A percentile compares a stretch with the other conserved stretches of the same genome.
These are phyloP conservation scores for Boletus vermiculosoides DNA, from an alignment of 768 basidiomycete species.

Conservation along the genomic window DNA sequence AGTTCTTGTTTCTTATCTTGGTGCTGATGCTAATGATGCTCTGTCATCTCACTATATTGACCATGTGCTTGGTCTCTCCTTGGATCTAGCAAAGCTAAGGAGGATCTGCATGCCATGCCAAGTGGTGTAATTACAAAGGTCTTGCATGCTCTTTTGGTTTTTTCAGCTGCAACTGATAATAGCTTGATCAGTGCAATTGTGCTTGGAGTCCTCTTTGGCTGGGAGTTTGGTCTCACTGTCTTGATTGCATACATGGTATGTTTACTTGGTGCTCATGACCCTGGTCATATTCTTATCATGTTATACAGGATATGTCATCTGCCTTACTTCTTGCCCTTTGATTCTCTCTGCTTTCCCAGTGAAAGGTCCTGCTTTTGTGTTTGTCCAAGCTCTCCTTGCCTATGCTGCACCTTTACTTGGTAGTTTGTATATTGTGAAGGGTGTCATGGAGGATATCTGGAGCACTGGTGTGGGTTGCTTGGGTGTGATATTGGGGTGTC, in stretches of 20 bases:
- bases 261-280: background rate
- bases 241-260: conserved; percentile 67
- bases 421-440: conserved; percentile 27
- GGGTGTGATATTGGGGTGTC: conserved; percentile 32
- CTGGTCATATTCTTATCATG: background rate
- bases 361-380: background rate
- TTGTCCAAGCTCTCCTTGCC: conserved; percentile 79
- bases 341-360: conserved; percentile 11
- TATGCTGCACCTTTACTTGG: conserved; percentile 80
- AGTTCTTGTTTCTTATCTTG: conserved; percentile 81
- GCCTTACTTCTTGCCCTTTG: conserved; percentile 8
- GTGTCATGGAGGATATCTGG: conserved; percentile 31
- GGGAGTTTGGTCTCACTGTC: conserved; percentile 64
- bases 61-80: conserved; percentile 83
- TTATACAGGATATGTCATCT: conserved; percentile 18
- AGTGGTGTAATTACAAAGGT: conserved; percentile 15
- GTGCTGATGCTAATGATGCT: conserved; percentile 83
- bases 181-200: conserved; percentile 66
- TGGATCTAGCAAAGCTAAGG: conserved; percentile 79
- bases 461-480: conserved; percentile 29
- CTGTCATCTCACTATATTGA: conserved; percentile 63
- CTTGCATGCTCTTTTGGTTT: conserved; percentile 43
- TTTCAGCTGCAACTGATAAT: conserved; percentile 83
- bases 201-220: conserved; percentile 63
- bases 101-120: conserved; percentile 38